Base-by-base conservation (phyloP, 164 flowering plant genomes). In the Pachysandra terminalis region DNA sequence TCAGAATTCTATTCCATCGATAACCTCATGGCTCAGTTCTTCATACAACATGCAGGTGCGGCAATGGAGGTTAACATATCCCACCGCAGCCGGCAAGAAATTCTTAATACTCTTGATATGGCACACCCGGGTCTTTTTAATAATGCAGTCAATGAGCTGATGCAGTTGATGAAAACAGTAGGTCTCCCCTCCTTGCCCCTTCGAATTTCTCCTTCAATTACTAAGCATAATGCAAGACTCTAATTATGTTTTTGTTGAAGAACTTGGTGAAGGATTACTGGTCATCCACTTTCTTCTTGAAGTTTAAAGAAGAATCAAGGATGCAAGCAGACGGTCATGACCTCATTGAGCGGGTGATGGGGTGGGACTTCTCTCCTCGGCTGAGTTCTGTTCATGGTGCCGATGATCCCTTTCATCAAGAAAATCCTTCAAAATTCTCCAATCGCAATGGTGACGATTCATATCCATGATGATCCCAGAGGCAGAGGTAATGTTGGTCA, bases 31-130 rank as follows among this genome's bases (percentile, higher is more conserved):
- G 3, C 23, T n/a, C 0, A 60, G 63, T 60, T 13, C 37, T 32
- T 9, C 37, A 9, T 9, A 32, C 63, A 32, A 68, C 59, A 40
- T 40, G 60, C 83, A 91, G 97, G 97, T 76, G 82, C 97, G 14
- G 32, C 75, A 21, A 85, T 87, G 97, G 97, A 89, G 79, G 88
- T 91, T 61, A 91, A 91, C 72, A 89, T 91, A 65, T 91, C 95
- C 68, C 88, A 91, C 57, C 76, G 80, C 51, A 76, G 79, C 54
- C 77, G 95, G 24, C 89, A 89, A 78, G 91, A 82, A 73, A 89
- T 91, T 62, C 71, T 89, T 64, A 73, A 73, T 9, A 86, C 93
- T 68, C 51, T 71, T 12, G 84, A 91, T 78, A 84, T 89, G 21
- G 77, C 90, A 55, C 81, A 81, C 69, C 87, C 90, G 6, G 61